phyloP scores from a whole-genome alignment of 208 protist species.

The Crithidia bombi region DNA sequence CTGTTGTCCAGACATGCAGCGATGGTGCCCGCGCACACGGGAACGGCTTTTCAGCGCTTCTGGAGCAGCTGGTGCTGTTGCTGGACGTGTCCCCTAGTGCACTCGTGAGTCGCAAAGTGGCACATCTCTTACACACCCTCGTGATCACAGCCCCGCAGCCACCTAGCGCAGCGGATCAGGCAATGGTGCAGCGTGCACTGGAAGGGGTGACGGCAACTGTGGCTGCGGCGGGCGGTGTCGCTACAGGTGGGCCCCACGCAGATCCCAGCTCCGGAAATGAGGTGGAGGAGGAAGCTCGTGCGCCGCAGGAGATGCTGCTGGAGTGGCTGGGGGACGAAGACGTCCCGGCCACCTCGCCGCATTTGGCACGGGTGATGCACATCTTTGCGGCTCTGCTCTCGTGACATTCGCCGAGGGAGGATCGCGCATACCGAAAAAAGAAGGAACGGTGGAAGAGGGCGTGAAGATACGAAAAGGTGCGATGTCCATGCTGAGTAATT shows the following conservation, averaged over 20 bases:
- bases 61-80: constrained; percentile 70
- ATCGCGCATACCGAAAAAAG: not conserved
- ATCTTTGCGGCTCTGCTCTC: constrained; percentile 39
- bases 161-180: constrained; percentile 33
- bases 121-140: constrained; percentile 27
- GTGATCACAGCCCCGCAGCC: not conserved
- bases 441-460: not conserved
- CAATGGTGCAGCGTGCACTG: constrained; percentile 50
- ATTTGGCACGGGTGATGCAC: constrained; percentile 44
- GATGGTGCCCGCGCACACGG: not conserved
- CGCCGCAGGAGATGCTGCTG: constrained; percentile 58
- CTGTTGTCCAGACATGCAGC: not conserved
- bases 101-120: constrained; percentile 35
- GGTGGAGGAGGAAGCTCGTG: constrained; percentile 28
- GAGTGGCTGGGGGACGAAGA: constrained; percentile 70
- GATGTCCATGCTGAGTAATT: too few species aligned
- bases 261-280: constrained; percentile 16
- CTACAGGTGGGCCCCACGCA: not conserved
- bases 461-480: not conserved
- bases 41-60: constrained; percentile 21
- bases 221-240: not conserved
- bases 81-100: constrained; percentile 64
- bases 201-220: constrained; percentile 16
- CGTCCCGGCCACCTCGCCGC: constrained; percentile 33
- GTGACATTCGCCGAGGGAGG: not conserved